phyloP scores from a whole-genome alignment of 179 eudicot genomes.

The Pouteria campechiana region DNA sequence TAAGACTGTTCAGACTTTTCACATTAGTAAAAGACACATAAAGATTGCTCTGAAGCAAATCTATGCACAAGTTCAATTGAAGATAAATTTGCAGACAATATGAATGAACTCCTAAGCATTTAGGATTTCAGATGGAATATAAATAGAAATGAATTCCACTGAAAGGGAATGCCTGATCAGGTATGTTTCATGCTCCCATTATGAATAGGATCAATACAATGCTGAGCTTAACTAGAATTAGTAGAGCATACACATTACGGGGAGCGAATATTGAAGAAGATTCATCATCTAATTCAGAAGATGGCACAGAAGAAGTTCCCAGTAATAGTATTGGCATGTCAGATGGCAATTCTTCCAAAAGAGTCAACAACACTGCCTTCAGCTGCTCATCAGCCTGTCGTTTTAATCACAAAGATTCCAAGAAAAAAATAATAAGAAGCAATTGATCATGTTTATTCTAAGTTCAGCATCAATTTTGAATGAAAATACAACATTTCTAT shows the following conservation, averaged over 20 bases:
- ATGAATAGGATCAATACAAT: too few species aligned
- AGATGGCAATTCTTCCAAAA: constrained; percentile 92
- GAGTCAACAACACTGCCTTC: constrained; percentile 68
- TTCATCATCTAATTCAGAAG: constrained; percentile 36
- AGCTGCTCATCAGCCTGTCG: constrained; percentile 95
- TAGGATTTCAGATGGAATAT: too few species aligned
- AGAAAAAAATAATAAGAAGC: background rate
- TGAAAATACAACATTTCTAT: background rate
- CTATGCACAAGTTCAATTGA: background rate
- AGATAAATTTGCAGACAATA: too few species aligned
- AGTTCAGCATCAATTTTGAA: background rate
- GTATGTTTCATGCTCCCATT: too few species aligned
- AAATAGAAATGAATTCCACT: too few species aligned
- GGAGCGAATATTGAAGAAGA: constrained; percentile 41
- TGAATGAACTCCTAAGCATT: too few species aligned
- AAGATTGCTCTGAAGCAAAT: too few species aligned
- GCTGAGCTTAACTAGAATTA: background rate
- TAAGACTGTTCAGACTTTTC: too few species aligned
- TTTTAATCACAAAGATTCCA: too few species aligned
- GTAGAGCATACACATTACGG: constrained; percentile 55
- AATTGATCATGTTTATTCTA: background rate
- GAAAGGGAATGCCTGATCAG: too few species aligned
- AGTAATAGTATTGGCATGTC: constrained; percentile 76
- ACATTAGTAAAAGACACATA: too few species aligned
- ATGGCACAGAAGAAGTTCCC: constrained; percentile 56